Percentiles rank a stretch among this genome's conserved stretches.
Evolutionary conservation across 1,139 yeast genomes (phyloP).

Genomic region (Protomyces inundatus): DNA sequence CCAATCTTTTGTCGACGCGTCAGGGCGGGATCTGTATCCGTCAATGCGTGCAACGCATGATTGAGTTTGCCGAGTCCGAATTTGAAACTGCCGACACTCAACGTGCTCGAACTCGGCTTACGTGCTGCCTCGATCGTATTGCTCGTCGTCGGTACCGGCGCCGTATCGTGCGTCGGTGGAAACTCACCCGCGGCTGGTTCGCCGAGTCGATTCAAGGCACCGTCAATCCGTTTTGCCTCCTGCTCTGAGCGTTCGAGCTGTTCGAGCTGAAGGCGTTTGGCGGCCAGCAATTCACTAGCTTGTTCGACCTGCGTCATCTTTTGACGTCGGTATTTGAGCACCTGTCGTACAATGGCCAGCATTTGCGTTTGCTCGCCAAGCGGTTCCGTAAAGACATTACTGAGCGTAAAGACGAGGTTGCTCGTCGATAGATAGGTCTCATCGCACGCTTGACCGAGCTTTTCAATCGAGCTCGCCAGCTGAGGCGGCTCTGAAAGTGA

Average conservation of each 20-base stretch:
- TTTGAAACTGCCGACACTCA: slow-evolving; percentile 35
- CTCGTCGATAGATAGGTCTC: slow-evolving; percentile 63
- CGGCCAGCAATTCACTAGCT: slow-evolving; percentile 51
- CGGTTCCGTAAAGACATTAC: slow-evolving; percentile 75
- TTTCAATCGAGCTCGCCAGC: slow-evolving; percentile 55
- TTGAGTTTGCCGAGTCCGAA: slow-evolving; percentile 47
- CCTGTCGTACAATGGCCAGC: slow-evolving; percentile 59
- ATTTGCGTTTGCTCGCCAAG: slow-evolving; percentile 76
- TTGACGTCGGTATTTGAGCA: slow-evolving; percentile 63
- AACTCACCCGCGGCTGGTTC: slow-evolving; percentile 10
- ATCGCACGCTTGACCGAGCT: slow-evolving; percentile 76
- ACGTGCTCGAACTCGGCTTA: slow-evolving; percentile 26
- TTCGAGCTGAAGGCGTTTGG: slow-evolving; percentile 40
- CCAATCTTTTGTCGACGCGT: slow-evolving; percentile 56
- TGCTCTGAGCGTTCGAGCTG: slow-evolving; percentile 43
- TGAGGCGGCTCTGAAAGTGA: slow-evolving; percentile 55
- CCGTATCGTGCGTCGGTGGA: slow-evolving; percentile 22
- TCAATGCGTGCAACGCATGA: slow-evolving; percentile 61
- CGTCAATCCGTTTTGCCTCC: slow-evolving; percentile 44
- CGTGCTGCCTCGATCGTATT: not conserved
- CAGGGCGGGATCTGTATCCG: slow-evolving; percentile 65
- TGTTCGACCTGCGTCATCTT: slow-evolving; percentile 64
- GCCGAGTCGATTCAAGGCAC: slow-evolving; percentile 28
- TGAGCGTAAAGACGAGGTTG: slow-evolving; percentile 60
- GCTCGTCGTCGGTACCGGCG: slow-evolving; percentile 1